These are phyloP conservation scores for Gremmenia infestans DNA, from an alignment of 2,329 filamentous ascomycete genomes.

Conservation along the genomic window DNA sequence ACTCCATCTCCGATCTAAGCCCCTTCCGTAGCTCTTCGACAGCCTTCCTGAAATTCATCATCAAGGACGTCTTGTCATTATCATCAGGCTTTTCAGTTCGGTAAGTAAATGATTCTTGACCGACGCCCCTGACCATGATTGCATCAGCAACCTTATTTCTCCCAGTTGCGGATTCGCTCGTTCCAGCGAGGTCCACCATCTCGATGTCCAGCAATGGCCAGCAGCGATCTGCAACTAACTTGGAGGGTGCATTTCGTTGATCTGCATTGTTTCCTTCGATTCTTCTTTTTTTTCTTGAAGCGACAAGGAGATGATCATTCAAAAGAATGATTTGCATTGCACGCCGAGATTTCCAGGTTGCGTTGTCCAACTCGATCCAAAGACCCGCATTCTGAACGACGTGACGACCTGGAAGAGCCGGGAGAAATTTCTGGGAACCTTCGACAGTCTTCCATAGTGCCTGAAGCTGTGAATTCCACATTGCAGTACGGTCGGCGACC, in stretches of 20 bases:
- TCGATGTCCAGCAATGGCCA: conserved; percentile 93
- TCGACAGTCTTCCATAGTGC: conserved; percentile 91
- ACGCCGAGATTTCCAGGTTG: conserved; percentile 88
- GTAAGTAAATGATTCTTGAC: conserved; percentile 90
- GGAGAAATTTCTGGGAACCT: conserved; percentile 93
- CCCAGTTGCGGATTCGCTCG: conserved; percentile 49
- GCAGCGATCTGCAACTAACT: conserved; percentile 88
- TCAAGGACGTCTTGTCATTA: conserved; percentile 71
- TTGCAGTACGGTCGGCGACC: conserved; percentile 63
- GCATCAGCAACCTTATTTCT: conserved; percentile 72
- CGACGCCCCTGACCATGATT: conserved; percentile 81
- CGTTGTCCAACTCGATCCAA: conserved; percentile 96
- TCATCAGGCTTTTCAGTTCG: conserved; percentile 78
- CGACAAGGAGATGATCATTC: conserved; percentile 90
- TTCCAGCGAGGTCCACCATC: conserved; percentile 78
- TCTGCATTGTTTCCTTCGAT: conserved; percentile 56
- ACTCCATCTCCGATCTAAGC: conserved; percentile 79
- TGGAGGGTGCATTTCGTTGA: conserved; percentile 51
- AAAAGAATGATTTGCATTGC: conserved; percentile 88
- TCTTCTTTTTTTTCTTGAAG: conserved; percentile 88
- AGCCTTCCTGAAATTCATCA: conserved; percentile 88
- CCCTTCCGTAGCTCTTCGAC: conserved; percentile 87
- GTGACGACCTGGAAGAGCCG: conserved; percentile 84
- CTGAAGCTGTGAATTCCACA: conserved; percentile 65
- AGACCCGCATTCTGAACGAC: conserved; percentile 87